These are phyloP conservation scores for Sphaerulina musiva DNA, from an alignment of 2,329 filamentous ascomycete genomes.

Conservation along the genomic window DNA sequence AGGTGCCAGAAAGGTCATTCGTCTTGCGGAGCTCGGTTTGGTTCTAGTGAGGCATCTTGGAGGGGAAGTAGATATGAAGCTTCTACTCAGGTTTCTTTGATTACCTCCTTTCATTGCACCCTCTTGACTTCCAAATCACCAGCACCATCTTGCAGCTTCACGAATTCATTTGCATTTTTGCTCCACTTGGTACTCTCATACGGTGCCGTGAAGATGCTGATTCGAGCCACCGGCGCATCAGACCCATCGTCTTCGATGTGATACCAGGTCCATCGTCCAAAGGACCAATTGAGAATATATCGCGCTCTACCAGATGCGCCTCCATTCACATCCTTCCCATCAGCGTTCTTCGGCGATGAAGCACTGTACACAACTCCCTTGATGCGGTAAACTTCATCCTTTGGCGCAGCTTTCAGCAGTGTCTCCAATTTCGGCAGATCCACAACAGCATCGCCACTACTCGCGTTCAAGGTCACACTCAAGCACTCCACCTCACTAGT, in stretches of 20 bases:
- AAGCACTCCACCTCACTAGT: slow-evolving; percentile 85
- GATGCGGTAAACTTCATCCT: slow-evolving; percentile 93
- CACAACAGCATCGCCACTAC: slow-evolving; percentile 45
- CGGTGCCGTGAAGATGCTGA: slow-evolving; percentile 69
- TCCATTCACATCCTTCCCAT: slow-evolving; percentile 34
- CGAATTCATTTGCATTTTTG: slow-evolving; percentile 55
- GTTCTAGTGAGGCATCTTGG: too few relatives aligned
- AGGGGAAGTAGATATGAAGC: too few relatives aligned
- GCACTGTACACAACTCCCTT: slow-evolving; percentile 59
- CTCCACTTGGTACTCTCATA: slow-evolving; percentile 72
- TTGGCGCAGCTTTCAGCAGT: slow-evolving; percentile 67
- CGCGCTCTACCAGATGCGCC: slow-evolving; percentile 41
- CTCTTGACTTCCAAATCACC: slow-evolving; percentile 48
- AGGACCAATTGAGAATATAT: slow-evolving; percentile 97
- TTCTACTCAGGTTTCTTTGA: too few relatives aligned
- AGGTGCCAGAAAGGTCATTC: too few relatives aligned
- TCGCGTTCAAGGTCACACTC: slow-evolving; percentile 58
- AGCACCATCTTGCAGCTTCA: slow-evolving; percentile 22
- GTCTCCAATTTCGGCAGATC: slow-evolving; percentile 55
- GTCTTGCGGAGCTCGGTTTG: too few relatives aligned
- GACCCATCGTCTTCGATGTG: slow-evolving; percentile 23
- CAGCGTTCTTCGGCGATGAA: slow-evolving; percentile 36
- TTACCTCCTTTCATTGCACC: slow-evolving; percentile 26
- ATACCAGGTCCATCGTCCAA: slow-evolving; percentile 85
- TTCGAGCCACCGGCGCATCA: slow-evolving; percentile 53